Conservation (phyloP, 805 yeast genomes). For the Saccharomycopsis microspora region DNA sequence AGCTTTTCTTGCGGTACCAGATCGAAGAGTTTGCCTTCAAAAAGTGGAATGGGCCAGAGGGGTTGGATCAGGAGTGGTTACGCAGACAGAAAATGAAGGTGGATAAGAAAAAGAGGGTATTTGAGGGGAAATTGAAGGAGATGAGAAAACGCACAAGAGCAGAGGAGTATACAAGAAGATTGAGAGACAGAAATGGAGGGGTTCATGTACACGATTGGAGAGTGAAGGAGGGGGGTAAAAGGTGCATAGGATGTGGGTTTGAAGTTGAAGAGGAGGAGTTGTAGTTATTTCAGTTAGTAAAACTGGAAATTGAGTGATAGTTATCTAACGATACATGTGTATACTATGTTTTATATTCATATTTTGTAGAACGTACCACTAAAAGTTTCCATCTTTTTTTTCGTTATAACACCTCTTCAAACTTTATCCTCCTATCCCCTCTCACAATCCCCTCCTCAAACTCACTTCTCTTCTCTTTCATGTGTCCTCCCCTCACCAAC, state of each 20-base stretch:
- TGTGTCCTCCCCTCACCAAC: constrained; percentile 32
- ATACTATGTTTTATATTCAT: not conserved
- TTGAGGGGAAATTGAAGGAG: constrained; percentile 65
- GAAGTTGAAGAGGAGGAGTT: constrained; percentile 52
- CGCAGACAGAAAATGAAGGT: constrained; percentile 64
- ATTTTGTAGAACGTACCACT: constrained; percentile 10
- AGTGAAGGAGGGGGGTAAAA: constrained; percentile 36
- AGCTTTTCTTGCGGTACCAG: constrained; percentile 77
- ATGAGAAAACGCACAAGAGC: constrained; percentile 92
- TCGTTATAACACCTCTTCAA: constrained; percentile 33
- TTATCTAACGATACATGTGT: not conserved
- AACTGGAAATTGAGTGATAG: not conserved
- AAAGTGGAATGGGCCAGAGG: constrained; percentile 91
- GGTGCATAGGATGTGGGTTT: constrained; percentile 75
- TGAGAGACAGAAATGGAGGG: constrained; percentile 43
- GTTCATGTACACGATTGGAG: constrained; percentile 75
- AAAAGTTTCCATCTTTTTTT: constrained; percentile 32
- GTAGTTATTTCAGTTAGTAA: not conserved
- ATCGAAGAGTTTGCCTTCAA: constrained; percentile 89
- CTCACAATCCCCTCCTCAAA: constrained; percentile 35
- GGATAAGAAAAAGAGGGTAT: constrained; percentile 66
- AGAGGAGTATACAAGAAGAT: constrained; percentile 67
- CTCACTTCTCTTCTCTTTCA: constrained; percentile 30
- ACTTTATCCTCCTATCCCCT: constrained; percentile 29
- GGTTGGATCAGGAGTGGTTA: constrained; percentile 87